Base-by-base conservation (phyloP, 345 rosid genomes). In the Clausena lansium region DNA sequence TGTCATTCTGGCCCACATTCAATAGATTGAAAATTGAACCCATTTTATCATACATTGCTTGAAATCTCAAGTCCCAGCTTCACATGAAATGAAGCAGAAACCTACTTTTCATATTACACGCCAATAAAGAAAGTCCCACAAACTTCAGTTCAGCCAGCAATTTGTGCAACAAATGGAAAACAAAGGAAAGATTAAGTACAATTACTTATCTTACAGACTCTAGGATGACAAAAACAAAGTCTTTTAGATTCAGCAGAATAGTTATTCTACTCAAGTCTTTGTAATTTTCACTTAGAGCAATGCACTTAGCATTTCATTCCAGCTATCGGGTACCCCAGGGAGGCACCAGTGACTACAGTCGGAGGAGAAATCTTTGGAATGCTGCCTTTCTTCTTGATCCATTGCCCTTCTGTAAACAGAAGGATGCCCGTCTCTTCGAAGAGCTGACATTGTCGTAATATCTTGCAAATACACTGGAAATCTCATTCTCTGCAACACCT, bases 291-390 rank as follows among this genome's bases (percentile, higher is more conserved):
- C 73, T 79, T 75, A 90, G 77, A 91, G 90, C 45, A 88, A 50
- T 8, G 84, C 90, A 83, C 75, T 83, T 67, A 94, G 80, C 96
- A 94, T 91, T 87, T 94, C 98, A 81, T 93, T 95, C 99, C 98
- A 95, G 60, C 81, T 84, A 76, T 95, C 98, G 1, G 99, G 98
- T 24, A 95, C 98, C 1, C 98, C 99, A 28, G 99, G 99, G 76
- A 95, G 94, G 76, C 98, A 95, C 99, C 99, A 95, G 66, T 95
- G 98, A 89, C 93, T 93, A 33, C 99, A 95, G 60, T 95, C 99
- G 14, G 97, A 91, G 4, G 91, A 82, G 67, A 82, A 38, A 47
- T 81, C 88, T 52, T 38, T 54, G 0, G 70, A 80, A 66, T 91
- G 90, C 70, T 87, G 91, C 83, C 77, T 92, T 74, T 84, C 80